These are phyloP conservation scores for Aquilaria malaccensis DNA, from an alignment of 345 rosid species.

Conservation along the genomic window DNA sequence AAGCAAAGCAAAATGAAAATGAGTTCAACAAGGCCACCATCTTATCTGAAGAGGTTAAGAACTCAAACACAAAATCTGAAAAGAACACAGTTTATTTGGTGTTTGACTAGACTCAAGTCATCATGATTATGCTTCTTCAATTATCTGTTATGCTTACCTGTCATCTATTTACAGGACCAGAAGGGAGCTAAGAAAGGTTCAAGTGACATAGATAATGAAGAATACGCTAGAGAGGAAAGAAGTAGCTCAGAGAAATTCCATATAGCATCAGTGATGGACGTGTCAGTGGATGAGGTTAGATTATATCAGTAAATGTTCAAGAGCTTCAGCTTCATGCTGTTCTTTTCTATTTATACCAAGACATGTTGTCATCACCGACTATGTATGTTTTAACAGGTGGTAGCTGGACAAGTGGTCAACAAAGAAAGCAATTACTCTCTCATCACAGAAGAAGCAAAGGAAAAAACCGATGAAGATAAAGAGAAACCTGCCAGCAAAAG, in stretches of 20 bases:
- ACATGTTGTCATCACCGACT: conserved; percentile 2
- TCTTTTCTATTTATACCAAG: neutral
- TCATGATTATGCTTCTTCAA: conserved; percentile 6
- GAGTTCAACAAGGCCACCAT: conserved; percentile 22
- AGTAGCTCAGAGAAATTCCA: conserved; percentile 8
- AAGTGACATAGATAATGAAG: conserved; percentile 19
- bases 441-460: conserved; percentile 8
- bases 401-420: conserved; percentile 6
- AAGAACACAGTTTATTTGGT: too few relatives aligned
- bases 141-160: conserved; percentile 1
- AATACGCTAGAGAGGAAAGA: conserved; percentile 15
- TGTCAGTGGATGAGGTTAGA: conserved; percentile 23
- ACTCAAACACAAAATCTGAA: neutral
- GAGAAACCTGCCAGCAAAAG: neutral
- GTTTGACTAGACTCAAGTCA: neutral
- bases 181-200: conserved; percentile 18
- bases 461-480: conserved; percentile 10
- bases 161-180: conserved; percentile 19
- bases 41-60: conserved; percentile 36
- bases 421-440: conserved; percentile 13
- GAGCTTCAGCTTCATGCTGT: neutral
- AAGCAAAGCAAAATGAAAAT: conserved; percentile 11
- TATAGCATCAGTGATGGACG: conserved; percentile 4
- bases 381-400: conserved; percentile 22
- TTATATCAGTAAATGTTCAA: neutral